Base-by-base conservation (phyloP, 495 filamentous ascomycete species). In the Aspergillus sclerotioniger region DNA sequence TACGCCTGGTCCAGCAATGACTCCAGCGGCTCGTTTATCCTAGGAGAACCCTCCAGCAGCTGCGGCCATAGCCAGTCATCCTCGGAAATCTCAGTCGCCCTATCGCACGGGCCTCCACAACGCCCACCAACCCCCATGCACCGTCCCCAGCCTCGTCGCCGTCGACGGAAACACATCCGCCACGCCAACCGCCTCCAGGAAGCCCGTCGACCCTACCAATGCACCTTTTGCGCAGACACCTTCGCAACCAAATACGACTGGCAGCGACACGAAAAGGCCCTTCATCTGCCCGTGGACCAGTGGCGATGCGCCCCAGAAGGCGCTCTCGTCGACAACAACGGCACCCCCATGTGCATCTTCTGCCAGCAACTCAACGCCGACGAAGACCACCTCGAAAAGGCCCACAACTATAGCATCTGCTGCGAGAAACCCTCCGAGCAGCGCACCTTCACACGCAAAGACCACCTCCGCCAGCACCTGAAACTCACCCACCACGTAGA, bases 171-270 rank as follows among this genome's bases (percentile, higher is more conserved):
- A n/a, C 46, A n/a, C 19, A 2, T n/a, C 3, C 46, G 46, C 16
- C 28, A 35, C 20, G 16, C 49, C 16, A 12, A 33, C 15, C 43
- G 25, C 16, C 46, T 28, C 21, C 17, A 28, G 29, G 5, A 39
- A 8, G 41, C 32, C 13, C 20, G 33, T 3, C 59, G 62, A 8
- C 31, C 56, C 0, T 65, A 56, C 69, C 87, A 90, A 67, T 91
- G 88, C 67, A 91, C 88, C 7, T 91, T 91, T 74, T 91, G 88
- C 68, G 87, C 86, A 4, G 87, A 90, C 52, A 84, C 82, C 0
- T 91, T 90, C 72, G 80, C 83, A 54, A 88, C 82, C 29, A 91
- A 91, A 64, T 88, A 90, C 68, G 88, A 91, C 70, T 91, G 88
- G 88, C 84, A 88, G 59, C 76, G 88, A 51, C 88, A 91, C 67